phyloP scores from a whole-genome alignment of 257 asterid genomes.

The Eucommia ulmoides region DNA sequence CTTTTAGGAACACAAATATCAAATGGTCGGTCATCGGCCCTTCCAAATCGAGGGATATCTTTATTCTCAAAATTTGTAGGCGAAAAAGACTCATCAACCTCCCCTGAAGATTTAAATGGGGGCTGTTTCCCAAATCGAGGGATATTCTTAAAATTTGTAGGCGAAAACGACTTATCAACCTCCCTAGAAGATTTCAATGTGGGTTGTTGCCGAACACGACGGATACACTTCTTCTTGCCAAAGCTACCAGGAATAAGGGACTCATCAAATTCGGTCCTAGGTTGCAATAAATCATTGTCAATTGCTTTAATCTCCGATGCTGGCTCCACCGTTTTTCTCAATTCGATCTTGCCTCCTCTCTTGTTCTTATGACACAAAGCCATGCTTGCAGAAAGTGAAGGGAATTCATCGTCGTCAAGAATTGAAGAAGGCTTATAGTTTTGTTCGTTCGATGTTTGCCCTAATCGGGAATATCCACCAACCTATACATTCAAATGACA shows the following conservation, averaged over 20 bases:
- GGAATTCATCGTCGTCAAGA: constrained; percentile 12
- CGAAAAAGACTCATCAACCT: constrained; percentile 3
- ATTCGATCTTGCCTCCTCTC: constrained; percentile 21
- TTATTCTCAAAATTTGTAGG: constrained; percentile 3
- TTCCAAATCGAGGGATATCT: not conserved
- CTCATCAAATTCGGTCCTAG: not conserved
- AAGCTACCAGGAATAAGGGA: constrained; percentile 14
- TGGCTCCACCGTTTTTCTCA: constrained; percentile 8
- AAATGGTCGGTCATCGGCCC: constrained; percentile 13
- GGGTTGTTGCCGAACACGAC: no score
- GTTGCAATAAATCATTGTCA: not conserved
- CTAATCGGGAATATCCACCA: no score
- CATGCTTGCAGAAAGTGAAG: constrained; percentile 15
- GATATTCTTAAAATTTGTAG: constrained; percentile 2
- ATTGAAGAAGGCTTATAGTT: not conserved
- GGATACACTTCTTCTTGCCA: constrained; percentile 15
- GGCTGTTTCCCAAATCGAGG: no score
- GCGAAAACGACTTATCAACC: constrained; percentile 4
- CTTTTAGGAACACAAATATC: constrained; percentile 36
- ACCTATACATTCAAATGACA: no score
- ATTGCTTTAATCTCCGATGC: no score
- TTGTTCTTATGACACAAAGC: constrained; percentile 4
- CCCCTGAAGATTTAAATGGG: constrained; percentile 5
- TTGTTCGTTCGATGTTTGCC: not conserved
- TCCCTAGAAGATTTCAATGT: constrained; percentile 5